Evolutionary conservation across 495 filamentous ascomycete species (phyloP).

Genomic region (Hypoxylon crocopeplum): DNA sequence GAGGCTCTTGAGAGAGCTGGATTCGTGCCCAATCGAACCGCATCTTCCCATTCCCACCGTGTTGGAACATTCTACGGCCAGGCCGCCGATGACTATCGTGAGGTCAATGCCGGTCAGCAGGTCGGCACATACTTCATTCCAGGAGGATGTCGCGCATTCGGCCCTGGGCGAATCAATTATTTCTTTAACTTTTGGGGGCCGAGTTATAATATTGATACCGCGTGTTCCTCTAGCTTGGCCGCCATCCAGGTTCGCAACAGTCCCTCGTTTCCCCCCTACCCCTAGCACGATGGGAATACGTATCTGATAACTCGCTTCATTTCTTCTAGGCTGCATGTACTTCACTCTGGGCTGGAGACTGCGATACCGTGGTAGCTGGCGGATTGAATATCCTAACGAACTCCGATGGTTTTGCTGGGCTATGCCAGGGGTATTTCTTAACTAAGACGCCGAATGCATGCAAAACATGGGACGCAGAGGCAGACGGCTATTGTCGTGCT

Average conservation of each 20-base stretch:
- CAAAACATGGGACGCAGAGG: conserved; percentile 28
- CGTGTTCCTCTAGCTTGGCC: conserved; percentile 52
- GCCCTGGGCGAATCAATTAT: no score
- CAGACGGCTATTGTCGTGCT: conserved; percentile 68
- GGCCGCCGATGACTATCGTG: conserved; percentile 80
- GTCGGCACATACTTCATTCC: no score
- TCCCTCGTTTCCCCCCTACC: no score
- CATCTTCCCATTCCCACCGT: conserved; percentile 59
- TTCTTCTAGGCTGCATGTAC: conserved; percentile 42
- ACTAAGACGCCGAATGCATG: conserved; percentile 28
- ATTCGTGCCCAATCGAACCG: conserved; percentile 73
- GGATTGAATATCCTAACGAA: conserved; percentile 70
- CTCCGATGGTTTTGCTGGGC: conserved; percentile 71
- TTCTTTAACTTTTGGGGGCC: no score
- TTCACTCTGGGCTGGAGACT: conserved; percentile 70
- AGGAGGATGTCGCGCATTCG: no score
- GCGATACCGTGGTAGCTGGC: conserved; percentile 65
- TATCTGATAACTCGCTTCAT: no score
- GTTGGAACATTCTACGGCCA: conserved; percentile 84
- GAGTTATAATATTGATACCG: no score
- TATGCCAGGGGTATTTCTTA: conserved; percentile 44
- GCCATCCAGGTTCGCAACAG: conserved; percentile 44
- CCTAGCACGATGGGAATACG: no score
- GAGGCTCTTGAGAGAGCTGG: conserved; percentile 85
- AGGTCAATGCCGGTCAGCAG: conserved; percentile 35